Conservation (phyloP, 495 filamentous ascomycete genomes). For the Penicillium macrosclerotiorum region DNA sequence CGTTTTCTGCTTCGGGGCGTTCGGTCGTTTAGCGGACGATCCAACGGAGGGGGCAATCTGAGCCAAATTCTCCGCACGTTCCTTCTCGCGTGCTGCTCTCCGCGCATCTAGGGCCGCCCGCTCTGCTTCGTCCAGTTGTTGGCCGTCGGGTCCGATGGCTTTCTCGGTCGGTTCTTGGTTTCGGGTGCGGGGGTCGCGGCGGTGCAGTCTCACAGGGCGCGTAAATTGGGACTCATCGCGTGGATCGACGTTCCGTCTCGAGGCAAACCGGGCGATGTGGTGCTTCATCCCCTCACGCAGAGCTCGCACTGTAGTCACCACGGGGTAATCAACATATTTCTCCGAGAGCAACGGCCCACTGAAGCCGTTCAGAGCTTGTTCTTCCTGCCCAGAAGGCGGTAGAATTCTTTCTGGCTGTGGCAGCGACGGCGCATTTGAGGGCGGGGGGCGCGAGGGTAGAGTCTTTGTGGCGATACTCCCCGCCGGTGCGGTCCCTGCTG, state of each 20-base stretch:
- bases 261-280: constrained; percentile 77
- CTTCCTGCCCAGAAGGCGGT: constrained; percentile 23
- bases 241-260: constrained; percentile 65
- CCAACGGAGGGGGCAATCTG: constrained; percentile 77
- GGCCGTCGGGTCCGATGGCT: constrained; percentile 40
- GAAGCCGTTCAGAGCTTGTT: constrained; percentile 57
- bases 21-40: constrained; percentile 59
- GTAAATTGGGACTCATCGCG: constrained; percentile 78
- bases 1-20: constrained; percentile 61
- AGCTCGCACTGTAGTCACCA: constrained; percentile 77
- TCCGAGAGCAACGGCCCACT: constrained; percentile 52
- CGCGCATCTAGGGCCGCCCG: constrained; percentile 67
- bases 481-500: constrained; percentile 22
- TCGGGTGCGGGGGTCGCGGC: constrained; percentile 79
- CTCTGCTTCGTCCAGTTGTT: constrained; percentile 59
- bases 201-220: constrained; percentile 81
- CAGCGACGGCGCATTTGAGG: constrained; percentile 5
- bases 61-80: constrained; percentile 77
- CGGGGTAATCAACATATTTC: constrained; percentile 60
- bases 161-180: constrained; percentile 43
- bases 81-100: constrained; percentile 75
- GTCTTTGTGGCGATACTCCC: constrained; percentile 22
- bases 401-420: constrained; percentile 15
- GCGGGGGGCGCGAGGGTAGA: constrained; percentile 23
- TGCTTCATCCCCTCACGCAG: constrained; percentile 78